These are phyloP conservation scores for Ustilago esculenta DNA, from an alignment of 1,284 basidiomycete species.

Conservation along the genomic window DNA sequence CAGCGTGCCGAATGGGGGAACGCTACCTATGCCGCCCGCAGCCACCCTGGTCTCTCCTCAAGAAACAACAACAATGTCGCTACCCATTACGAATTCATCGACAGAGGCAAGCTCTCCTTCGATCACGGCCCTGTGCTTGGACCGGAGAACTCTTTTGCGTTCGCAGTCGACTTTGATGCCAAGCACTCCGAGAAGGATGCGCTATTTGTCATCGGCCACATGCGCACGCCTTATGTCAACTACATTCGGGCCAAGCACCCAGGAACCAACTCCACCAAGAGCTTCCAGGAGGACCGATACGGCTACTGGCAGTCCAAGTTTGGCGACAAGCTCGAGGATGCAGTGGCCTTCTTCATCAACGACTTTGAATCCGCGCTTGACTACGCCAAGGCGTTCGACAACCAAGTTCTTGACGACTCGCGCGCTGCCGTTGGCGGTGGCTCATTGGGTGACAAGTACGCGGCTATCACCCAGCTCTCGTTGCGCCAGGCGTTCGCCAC, in stretches of 20 bases:
- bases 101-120: conserved; percentile 49
- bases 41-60: conserved; percentile 49
- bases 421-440: conserved; percentile 57
- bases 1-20: conserved; percentile 66
- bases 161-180: conserved; percentile 57
- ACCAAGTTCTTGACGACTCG: conserved; percentile 58
- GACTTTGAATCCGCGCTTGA: conserved; percentile 75
- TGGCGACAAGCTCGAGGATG: conserved; percentile 65
- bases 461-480: conserved; percentile 62
- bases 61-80: conserved; percentile 64
- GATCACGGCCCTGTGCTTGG: conserved; percentile 54
- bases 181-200: conserved; percentile 51
- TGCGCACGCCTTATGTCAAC: conserved; percentile 60
- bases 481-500: conserved; percentile 61
- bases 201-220: conserved; percentile 59
- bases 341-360: conserved; percentile 69
- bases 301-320: conserved; percentile 63
- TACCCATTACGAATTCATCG: conserved; percentile 57
- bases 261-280: conserved; percentile 43
- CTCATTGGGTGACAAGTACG: conserved; percentile 59
- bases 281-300: conserved; percentile 60
- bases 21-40: conserved; percentile 56
- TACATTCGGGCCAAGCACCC: conserved; percentile 52
- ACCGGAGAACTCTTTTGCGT: conserved; percentile 63
- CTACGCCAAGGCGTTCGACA: conserved; percentile 67